Evolutionary conservation across 495 filamentous ascomycete species (phyloP).

Genomic region (Penicillium steckii): DNA sequence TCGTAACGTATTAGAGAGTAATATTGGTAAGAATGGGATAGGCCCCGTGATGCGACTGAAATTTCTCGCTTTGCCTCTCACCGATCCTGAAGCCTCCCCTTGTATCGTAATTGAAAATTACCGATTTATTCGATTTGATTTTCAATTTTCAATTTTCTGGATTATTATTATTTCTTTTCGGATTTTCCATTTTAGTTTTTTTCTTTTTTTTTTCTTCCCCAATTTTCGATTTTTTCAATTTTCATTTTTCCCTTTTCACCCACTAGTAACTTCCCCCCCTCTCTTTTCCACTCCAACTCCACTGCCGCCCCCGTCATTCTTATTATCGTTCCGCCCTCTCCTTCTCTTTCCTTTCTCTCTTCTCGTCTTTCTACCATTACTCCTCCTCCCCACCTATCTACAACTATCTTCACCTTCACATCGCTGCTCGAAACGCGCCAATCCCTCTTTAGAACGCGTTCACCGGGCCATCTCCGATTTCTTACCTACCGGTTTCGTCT

Average conservation of each 20-base stretch:
- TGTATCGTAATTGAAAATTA: constrained; percentile 24
- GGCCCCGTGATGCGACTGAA: constrained; percentile 30
- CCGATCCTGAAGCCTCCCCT: constrained; percentile 11
- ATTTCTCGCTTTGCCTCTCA: constrained; percentile 21
- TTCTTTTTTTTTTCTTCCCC: constrained; percentile 27
- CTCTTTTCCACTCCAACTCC: constrained; percentile 26
- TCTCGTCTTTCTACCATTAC: constrained; percentile 1
- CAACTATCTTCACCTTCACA: constrained; percentile 1
- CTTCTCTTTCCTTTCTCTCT: constrained; percentile 15
- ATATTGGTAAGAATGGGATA: background rate
- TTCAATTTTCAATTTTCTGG: constrained; percentile 1
- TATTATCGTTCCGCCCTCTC: constrained; percentile 30
- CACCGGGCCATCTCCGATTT: constrained; percentile 1
- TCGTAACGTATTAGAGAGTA: background rate
- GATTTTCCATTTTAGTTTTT: constrained; percentile 23
- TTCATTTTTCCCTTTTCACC: constrained; percentile 4
- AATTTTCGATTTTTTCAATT: constrained; percentile 16
- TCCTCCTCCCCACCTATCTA: background rate
- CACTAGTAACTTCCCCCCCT: constrained; percentile 9
- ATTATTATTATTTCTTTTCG: constrained; percentile 11
- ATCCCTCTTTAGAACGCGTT: constrained; percentile 20
- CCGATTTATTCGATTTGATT: constrained; percentile 8
- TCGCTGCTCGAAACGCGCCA: constrained; percentile 17
- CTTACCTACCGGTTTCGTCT: constrained; percentile 10
- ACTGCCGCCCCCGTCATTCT: constrained; percentile 34